A percentile compares a stretch with the other conserved stretches of the same genome.
Evolutionary conservation across 768 basidiomycete species (phyloP).

Genomic region (Amylocystis lapponica): DNA sequence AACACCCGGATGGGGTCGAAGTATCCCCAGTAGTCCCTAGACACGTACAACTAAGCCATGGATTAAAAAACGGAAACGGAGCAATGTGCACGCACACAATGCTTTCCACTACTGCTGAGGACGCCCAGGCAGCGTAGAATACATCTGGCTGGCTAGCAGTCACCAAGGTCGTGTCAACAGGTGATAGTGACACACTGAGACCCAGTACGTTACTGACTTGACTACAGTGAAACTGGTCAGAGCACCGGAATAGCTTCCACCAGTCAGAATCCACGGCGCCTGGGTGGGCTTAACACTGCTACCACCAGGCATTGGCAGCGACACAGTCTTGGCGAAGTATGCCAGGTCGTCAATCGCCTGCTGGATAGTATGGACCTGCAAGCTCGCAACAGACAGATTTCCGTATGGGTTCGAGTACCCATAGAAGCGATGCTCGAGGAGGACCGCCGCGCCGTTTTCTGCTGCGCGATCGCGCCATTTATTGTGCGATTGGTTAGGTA

Average conservation of each 20-base stretch:
- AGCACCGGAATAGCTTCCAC: constrained; percentile 40
- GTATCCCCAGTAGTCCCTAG: constrained; percentile 61
- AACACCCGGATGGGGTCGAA: constrained; percentile 63
- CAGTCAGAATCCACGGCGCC: constrained; percentile 38
- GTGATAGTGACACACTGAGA: neutral
- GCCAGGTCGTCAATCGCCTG: constrained; percentile 71
- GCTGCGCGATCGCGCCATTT: constrained; percentile 59
- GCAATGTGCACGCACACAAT: constrained; percentile 30
- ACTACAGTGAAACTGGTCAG: constrained; percentile 63
- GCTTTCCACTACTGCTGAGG: constrained; percentile 61
- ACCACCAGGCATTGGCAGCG: constrained; percentile 63
- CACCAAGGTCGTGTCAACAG: neutral
- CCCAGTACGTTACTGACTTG: constrained; percentile 36
- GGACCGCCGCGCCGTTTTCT: constrained; percentile 57
- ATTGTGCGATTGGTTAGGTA: constrained; percentile 63
- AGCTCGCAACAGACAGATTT: constrained; percentile 52
- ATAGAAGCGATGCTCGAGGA: constrained; percentile 72
- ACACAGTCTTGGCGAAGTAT: constrained; percentile 61
- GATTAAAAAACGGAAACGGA: neutral
- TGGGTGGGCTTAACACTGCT: constrained; percentile 50
- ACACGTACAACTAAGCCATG: neutral
- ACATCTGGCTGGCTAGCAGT: constrained; percentile 45
- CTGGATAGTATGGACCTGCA: constrained; percentile 58
- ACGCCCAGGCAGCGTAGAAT: constrained; percentile 62
- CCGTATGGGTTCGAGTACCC: constrained; percentile 67